Percentiles rank a stretch among this genome's conserved stretches.
phyloP scores from a whole-genome alignment of 495 filamentous ascomycete species.

The Sporormia fimetaria region DNA sequence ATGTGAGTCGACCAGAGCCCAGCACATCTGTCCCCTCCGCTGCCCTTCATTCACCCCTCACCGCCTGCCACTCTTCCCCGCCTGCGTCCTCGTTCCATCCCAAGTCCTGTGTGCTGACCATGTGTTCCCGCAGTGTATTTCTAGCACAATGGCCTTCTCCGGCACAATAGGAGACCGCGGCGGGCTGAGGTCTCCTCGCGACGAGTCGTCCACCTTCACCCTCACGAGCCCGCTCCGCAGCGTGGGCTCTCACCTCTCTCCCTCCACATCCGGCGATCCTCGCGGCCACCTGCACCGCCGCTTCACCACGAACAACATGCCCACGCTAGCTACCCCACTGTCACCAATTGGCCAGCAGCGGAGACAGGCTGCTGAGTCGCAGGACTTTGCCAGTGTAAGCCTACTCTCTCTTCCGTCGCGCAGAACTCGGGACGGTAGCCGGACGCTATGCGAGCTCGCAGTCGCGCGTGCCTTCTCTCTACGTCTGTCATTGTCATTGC shows the following conservation, averaged over 20 bases:
- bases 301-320: slow-evolving; percentile 85
- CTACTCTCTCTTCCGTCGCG: slow-evolving; percentile 31
- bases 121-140: slow-evolving; percentile 14
- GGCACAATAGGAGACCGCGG: slow-evolving; percentile 53
- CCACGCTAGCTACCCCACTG: slow-evolving; percentile 43
- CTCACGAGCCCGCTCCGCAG: slow-evolving; percentile 50
- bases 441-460: too few relatives aligned
- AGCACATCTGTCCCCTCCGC: background rate
- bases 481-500: too few relatives aligned
- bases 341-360: slow-evolving; percentile 56
- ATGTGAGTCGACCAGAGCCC: slow-evolving; percentile 9
- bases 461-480: too few relatives aligned
- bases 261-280: slow-evolving; percentile 40
- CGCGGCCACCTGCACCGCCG: slow-evolving; percentile 72
- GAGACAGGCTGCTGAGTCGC: slow-evolving; percentile 42
- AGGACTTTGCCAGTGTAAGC: slow-evolving; percentile 42
- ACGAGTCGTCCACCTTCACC: slow-evolving; percentile 57
- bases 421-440: slow-evolving; percentile 21
- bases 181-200: slow-evolving; percentile 61
- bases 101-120: slow-evolving; percentile 12
- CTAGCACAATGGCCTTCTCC: slow-evolving; percentile 49
- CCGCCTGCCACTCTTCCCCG: slow-evolving; percentile 14
- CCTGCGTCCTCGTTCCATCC: slow-evolving; percentile 10
- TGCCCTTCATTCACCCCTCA: slow-evolving; percentile 11
- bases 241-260: slow-evolving; percentile 20